Evolutionary conservation across 495 filamentous ascomycete species (phyloP), one percentile per base, ranked within the genome.

Genomic region (Viridothelium virens): DNA sequence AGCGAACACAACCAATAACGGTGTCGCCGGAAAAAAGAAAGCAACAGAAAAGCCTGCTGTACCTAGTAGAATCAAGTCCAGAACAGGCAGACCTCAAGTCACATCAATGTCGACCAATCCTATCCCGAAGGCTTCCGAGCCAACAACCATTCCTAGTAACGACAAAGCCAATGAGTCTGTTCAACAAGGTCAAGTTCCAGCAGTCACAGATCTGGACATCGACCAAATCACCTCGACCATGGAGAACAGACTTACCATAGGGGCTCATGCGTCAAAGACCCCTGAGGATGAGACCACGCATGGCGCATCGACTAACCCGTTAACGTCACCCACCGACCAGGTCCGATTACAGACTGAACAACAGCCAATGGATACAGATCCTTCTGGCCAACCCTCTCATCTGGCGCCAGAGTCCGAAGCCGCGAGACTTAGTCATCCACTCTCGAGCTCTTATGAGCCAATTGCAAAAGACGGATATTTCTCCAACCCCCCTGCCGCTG

Each of bases 1-100:
- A 7, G 18, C 53, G 36, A 59, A 59, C 31, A 6, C 53, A 6
- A 36, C 53, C 3, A 36, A 7, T 10, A 33, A 6, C 36, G 53
- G 53, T 14, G 53, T 59, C 25, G 36, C 53, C 14, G 53, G 53
- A 14, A 59, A 31, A 59, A 59, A 59, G 53, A 59, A 59, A 14
- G 31, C 53, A 2, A 9, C 53, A 34, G 53, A 59, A 6, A 59
- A 59, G 31, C 53, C 53, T 31, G 5, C 53, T 6, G 53, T 31
- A 9, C 53, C 53, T 14, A 36, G 31, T 36, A 4, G 53, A 6
- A 36, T 31, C 10, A 59, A 59, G 14, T 36, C 31, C 3, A 59
- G 14, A 14, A 59, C 31, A 59, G 31, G 31, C 53, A 59, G 18
- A 36, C 1, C 18, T 2, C 25, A 59, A 36, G 3, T 14, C 36